Base-by-base conservation (phyloP, 805 yeast genomes). In the Spathaspora gorwiae region DNA sequence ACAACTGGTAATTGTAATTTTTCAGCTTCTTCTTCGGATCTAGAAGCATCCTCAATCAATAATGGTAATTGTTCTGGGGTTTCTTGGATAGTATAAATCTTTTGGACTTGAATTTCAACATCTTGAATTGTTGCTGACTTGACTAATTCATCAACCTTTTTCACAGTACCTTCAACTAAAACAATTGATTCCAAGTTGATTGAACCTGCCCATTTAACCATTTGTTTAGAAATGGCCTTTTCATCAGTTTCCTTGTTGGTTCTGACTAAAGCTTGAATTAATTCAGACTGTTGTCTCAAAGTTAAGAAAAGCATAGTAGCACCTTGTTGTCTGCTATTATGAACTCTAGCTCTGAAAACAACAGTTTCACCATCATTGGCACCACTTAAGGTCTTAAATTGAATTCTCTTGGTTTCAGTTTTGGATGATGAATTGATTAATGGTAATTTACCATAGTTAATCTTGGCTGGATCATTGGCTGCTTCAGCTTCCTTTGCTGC, bases 121-220 rank as follows among this genome's bases (percentile, higher is more conserved):
- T 87, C 90, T 73, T 90, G 94, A 47, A 89, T 83, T 36, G 98
- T 88, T 43, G 97, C 94, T 40, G 94, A 83, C 63, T 87, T 89
- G 65, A 94, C 83, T 47, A 82, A 81, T 62, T 89, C 97, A 19
- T 83, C 90, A 44, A 92, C 90, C 59, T 89, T 89, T 54, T 70
- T 80, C 37, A 92, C 92, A 19, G 67, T 64, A 68, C 99, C 99
- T 57, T 83, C 82, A 27, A 94, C 96, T 42, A 94, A 72, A 12
- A 94, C 97, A 67, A 94, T 92, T 40, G 94, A 80, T 71, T 94
- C 99, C 56, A 87, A 76, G 61, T 81, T 86, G 62, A 94, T 78
- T 32, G 86, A 72, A 34, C 92, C 87, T 26, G 90, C 85, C 96
- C 97, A 94, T 72, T 94, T 94, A 54, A 90, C 95, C 92, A 94